Evolutionary conservation across 768 basidiomycete genomes (phyloP).

Genomic region (Lenzites betulinus): DNA sequence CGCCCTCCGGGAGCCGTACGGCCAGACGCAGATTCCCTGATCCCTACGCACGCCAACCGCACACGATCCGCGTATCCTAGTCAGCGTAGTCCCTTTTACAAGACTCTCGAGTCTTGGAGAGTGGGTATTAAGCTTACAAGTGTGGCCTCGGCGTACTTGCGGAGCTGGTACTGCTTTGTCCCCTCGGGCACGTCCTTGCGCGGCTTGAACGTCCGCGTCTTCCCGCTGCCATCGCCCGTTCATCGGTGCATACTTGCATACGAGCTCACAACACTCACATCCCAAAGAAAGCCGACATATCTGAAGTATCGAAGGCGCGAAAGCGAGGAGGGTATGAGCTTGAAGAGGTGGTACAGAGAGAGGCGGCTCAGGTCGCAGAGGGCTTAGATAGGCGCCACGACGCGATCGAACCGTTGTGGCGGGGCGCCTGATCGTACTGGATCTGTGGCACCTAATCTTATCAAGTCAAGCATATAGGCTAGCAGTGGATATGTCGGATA

Average conservation of each 20-base stretch:
- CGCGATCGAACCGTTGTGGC: slow-evolving; percentile 9
- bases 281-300: slow-evolving; percentile 88
- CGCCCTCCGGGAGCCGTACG: slow-evolving; percentile 93
- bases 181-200: slow-evolving; percentile 94
- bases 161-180: slow-evolving; percentile 95
- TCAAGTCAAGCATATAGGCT: too few species aligned
- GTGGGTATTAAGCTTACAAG: slow-evolving; percentile 52
- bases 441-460: slow-evolving; percentile 3
- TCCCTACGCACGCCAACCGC: slow-evolving; percentile 52
- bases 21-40: slow-evolving; percentile 94
- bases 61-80: neutral
- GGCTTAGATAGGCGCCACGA: slow-evolving; percentile 9
- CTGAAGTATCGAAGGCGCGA: slow-evolving; percentile 5
- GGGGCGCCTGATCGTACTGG: neutral
- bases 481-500: too few species aligned
- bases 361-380: neutral
- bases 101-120: neutral
- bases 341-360: neutral
- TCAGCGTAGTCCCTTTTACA: neutral
- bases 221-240: slow-evolving; percentile 57
- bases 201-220: slow-evolving; percentile 95
- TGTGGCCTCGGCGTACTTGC: slow-evolving; percentile 98
- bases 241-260: neutral
- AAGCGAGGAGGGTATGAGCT: neutral
- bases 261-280: slow-evolving; percentile 52